Base-by-base conservation (phyloP, 148 eudicot genomes). In the Heliosperma pusillum region DNA sequence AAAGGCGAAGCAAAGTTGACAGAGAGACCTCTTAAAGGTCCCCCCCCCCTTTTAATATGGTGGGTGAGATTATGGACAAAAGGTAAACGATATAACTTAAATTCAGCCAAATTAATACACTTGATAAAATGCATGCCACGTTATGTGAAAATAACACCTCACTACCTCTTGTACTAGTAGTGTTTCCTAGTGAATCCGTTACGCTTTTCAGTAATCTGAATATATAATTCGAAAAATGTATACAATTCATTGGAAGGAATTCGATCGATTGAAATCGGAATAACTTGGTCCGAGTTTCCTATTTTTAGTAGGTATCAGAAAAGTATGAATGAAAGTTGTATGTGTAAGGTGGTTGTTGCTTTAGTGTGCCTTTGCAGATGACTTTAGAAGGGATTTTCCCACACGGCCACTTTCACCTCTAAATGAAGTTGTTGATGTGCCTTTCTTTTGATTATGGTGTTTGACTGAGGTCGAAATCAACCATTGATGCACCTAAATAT, bases 1-100 rank as follows among this genome's bases (percentile, higher is more conserved):
- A 75, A 65, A 65, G 40, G 71, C 53, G 12, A 66, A 24, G 33
- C 55, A 66, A 75, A 66, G 78, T 75, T 66, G 71, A 75, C 70
- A 66, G 59, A 15, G 10, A 21, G 36, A 66, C 27, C 22, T 30
- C 24, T 52, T 26, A n/a, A n/a, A 20, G 16, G 62, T 7, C 22
- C 26, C 50, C 71, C 50, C 62, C 20, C 2, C 11, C 2, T 17
- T 19, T 66, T 40, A 17, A n/a, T 33, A 66, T 1, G 45, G 44
- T 65, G 20, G 69, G 10, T 42, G 24, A 22, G 17, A 2, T 20
- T 9, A 44, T 68, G 29, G 53, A 40, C 19, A 59, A 57, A 69
- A 27, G 26, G 65, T 25, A 26, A 66, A 58, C 66, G 7, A 22
- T 9, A 42, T 68, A 0, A 5, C 65, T 76, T 36, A 27, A 24